These are phyloP conservation scores for Arthroderma sp. DNA, from an alignment of 2,329 filamentous ascomycete species.

Conservation along the genomic window DNA sequence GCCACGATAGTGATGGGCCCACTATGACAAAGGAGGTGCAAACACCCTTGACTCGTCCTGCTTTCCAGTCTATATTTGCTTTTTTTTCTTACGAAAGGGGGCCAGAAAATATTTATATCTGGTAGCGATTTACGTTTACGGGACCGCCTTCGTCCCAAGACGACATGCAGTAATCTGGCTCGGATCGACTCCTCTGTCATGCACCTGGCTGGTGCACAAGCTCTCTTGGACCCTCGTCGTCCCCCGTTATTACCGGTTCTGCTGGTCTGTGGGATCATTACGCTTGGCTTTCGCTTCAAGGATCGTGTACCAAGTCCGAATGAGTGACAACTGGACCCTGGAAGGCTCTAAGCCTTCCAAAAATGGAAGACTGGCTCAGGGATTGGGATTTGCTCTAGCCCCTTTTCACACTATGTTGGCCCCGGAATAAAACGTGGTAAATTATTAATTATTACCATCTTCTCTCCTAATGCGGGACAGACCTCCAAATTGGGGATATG, in stretches of 20 bases:
- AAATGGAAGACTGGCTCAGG: background rate
- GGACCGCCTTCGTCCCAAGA: background rate
- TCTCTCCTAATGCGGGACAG: background rate
- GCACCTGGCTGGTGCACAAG: constrained; percentile 1
- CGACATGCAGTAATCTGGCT: background rate
- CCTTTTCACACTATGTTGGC: background rate
- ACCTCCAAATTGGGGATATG: background rate
- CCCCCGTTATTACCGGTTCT: background rate
- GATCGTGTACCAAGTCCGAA: constrained; percentile 3
- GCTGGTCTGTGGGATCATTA: background rate
- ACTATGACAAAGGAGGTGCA: constrained; percentile 4
- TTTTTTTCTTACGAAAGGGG: constrained; percentile 3
- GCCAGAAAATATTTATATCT: constrained; percentile 3
- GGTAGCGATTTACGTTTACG: constrained; percentile 1
- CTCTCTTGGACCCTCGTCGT: background rate
- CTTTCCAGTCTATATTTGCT: background rate
- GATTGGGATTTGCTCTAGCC: background rate
- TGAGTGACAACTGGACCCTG: background rate
- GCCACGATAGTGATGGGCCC: background rate
- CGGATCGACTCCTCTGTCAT: background rate
- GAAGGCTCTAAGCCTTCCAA: background rate
- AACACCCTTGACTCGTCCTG: constrained; percentile 2
- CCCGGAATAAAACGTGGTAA: background rate
- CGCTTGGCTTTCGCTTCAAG: background rate
- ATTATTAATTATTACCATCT: background rate